Evolutionary conservation across 495 filamentous ascomycete genomes (phyloP), one percentile per base, ranked within the genome.

Genomic region (Penicillium psychrofluorescens): DNA sequence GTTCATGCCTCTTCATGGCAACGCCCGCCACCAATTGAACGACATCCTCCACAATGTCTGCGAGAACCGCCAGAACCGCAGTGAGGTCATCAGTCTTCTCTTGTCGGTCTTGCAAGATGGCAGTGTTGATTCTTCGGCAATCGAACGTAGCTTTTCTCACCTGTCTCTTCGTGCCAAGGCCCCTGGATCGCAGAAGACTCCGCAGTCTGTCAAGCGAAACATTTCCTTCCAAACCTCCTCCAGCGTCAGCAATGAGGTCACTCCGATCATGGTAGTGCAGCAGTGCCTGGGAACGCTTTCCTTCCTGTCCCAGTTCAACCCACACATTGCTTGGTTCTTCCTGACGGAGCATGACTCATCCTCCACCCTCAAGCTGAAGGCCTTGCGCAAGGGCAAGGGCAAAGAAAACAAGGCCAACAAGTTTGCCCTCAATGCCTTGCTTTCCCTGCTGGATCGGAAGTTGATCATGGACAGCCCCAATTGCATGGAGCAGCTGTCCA

Each of bases 51-150:
- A 84, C 50, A 84, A 92, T 49, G 82, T 95, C 37, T 96, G 86
- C 56, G 83, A 94, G 65, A 97, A 99, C 59, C 82, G 86, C 10
- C 90, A 96, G 51, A 97, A 92, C 56, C 80, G 92, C 32, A 79
- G 88, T 5, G 92, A 99, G 56, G 88, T 97, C n/a, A 82, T 99
- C 60, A 92, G 85, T 58, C 82, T 90, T 38, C 71, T 99, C 28
- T 78, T 99, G 8, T 89, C 90, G 46, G 90, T 99, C 48, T 70
- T 99, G n/a, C 92, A 96, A 55, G 92, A 99, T 59, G 94, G 92
- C 40, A 95, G 87, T 61, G 78, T 80, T 11, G 94, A 99, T 67
- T 83, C 94, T 62, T 81, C 83, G 44, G 91, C 92, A 7, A 89
- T 99, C 29, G 92, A 99, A 63, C 79, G 90, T 47, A 96, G 88